Evolutionary conservation across 2,329 filamentous ascomycete genomes (phyloP).

Genomic region (Pseudocercospora vitis): DNA sequence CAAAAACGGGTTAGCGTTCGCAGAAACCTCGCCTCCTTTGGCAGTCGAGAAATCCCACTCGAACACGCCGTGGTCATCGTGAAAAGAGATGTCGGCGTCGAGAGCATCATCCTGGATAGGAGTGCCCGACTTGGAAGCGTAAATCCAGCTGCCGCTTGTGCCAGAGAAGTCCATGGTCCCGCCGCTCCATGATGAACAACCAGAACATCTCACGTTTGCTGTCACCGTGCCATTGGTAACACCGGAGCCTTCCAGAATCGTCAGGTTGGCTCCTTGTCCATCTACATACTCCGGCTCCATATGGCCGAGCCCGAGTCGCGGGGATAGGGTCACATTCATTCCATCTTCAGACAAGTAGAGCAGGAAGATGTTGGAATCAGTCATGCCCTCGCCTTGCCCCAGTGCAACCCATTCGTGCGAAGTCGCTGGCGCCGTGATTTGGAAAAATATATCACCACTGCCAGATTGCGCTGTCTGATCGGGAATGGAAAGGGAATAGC

Average conservation of each 20-base stretch:
- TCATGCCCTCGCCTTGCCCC: slow-evolving; percentile 58
- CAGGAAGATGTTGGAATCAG: slow-evolving; percentile 59
- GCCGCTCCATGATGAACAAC: slow-evolving; percentile 54
- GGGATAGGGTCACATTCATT: slow-evolving; percentile 59
- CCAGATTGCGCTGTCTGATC: slow-evolving; percentile 52
- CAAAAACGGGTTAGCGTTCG: slow-evolving; percentile 46
- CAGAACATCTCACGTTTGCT: slow-evolving; percentile 57
- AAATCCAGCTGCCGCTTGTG: slow-evolving; percentile 52
- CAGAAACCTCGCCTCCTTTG: slow-evolving; percentile 46
- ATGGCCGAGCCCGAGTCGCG: slow-evolving; percentile 49
- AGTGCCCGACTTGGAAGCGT: slow-evolving; percentile 49
- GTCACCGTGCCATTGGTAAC: slow-evolving; percentile 54
- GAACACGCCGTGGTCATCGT: slow-evolving; percentile 46
- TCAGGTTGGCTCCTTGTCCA: slow-evolving; percentile 42
- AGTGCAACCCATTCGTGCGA: slow-evolving; percentile 56
- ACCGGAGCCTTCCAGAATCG: slow-evolving; percentile 55
- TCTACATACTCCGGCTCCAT: slow-evolving; percentile 45
- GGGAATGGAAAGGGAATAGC: slow-evolving; percentile 58
- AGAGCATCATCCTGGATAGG: slow-evolving; percentile 49
- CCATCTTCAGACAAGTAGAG: slow-evolving; percentile 55
- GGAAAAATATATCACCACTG: slow-evolving; percentile 58
- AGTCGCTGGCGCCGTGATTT: slow-evolving; percentile 53
- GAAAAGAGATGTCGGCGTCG: slow-evolving; percentile 47
- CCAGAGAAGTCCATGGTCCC: slow-evolving; percentile 53
- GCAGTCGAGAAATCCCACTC: slow-evolving; percentile 51